Evolutionary conservation across 2,329 filamentous ascomycete genomes (phyloP).

Genomic region (Leptodontidium sp.): DNA sequence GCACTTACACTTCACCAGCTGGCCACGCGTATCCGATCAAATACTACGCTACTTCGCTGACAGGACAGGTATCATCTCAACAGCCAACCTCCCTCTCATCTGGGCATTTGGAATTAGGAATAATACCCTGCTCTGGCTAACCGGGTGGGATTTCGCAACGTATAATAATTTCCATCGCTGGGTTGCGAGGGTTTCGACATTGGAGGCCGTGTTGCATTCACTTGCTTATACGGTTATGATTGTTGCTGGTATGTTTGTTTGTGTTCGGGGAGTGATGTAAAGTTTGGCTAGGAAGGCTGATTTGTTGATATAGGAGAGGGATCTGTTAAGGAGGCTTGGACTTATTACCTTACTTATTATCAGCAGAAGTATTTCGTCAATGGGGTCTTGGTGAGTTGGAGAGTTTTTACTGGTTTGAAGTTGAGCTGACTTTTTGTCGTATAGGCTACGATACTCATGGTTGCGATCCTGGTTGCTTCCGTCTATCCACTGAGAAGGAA

Average conservation of each 20-base stretch:
- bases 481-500: constrained; percentile 7
- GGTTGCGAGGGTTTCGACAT: constrained; percentile 2
- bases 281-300: not conserved
- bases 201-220: not conserved
- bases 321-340: not conserved
- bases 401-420: not conserved
- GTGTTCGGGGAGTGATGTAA: not conserved
- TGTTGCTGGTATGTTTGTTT: not conserved
- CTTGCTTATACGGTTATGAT: constrained; percentile 12
- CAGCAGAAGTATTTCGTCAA: not conserved
- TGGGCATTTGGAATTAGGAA: not conserved
- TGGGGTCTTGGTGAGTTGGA: constrained; percentile 1
- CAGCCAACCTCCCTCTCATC: not conserved
- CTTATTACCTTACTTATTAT: constrained; percentile 6
- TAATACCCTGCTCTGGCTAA: not conserved
- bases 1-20: not conserved
- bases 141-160: constrained; percentile 10
- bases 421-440: not conserved
- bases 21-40: not conserved
- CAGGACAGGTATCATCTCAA: not conserved
- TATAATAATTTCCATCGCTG: constrained; percentile 12
- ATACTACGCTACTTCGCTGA: constrained; percentile 1
- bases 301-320: not conserved
- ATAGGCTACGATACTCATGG: constrained; percentile 10
- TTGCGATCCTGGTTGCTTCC: not conserved